Percentiles rank a stretch among this genome's conserved stretches.
phyloP scores from a whole-genome alignment of 352 stramenopile genomes.

The Pythium myriotylum region DNA sequence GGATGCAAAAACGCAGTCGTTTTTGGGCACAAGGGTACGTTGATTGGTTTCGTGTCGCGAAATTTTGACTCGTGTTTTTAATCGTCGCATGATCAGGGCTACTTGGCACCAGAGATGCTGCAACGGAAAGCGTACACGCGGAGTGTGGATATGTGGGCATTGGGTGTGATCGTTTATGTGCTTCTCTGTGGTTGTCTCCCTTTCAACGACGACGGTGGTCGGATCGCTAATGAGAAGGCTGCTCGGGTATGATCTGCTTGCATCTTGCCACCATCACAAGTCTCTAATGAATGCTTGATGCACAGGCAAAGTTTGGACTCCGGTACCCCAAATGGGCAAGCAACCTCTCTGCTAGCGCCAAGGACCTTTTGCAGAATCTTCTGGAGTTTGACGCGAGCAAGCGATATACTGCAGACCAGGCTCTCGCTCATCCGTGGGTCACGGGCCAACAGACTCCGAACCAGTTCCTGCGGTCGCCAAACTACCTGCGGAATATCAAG shows the following conservation, averaged over 20 bases:
- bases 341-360: constrained; percentile 81
- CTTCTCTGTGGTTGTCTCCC: constrained; percentile 97
- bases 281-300: background rate
- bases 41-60: background rate
- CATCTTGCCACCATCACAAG: background rate
- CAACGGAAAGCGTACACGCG: constrained; percentile 97
- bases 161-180: constrained; percentile 98
- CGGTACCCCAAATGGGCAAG: constrained; percentile 94
- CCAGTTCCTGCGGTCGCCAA: constrained; percentile 86
- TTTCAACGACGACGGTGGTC: constrained; percentile 97
- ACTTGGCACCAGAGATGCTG: constrained; percentile 98
- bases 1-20: constrained; percentile 81
- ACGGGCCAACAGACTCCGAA: constrained; percentile 84
- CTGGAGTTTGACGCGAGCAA: constrained; percentile 81
- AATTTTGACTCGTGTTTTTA: no score
- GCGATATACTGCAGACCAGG: constrained; percentile 82
- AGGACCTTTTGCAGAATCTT: constrained; percentile 83
- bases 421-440: constrained; percentile 84
- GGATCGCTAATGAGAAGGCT: constrained; percentile 77
- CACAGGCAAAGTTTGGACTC: constrained; percentile 91
- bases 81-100: constrained; percentile 64
- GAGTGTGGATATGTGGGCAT: constrained; percentile 96
- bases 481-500: constrained; percentile 85
- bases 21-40: constrained; percentile 71
- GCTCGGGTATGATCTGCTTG: constrained; percentile 54